A percentile compares a stretch with the other conserved stretches of the same genome.
These are phyloP conservation scores for Trichoderma brevicompactum DNA, from an alignment of 2,329 filamentous ascomycete species.

Conservation along the genomic window DNA sequence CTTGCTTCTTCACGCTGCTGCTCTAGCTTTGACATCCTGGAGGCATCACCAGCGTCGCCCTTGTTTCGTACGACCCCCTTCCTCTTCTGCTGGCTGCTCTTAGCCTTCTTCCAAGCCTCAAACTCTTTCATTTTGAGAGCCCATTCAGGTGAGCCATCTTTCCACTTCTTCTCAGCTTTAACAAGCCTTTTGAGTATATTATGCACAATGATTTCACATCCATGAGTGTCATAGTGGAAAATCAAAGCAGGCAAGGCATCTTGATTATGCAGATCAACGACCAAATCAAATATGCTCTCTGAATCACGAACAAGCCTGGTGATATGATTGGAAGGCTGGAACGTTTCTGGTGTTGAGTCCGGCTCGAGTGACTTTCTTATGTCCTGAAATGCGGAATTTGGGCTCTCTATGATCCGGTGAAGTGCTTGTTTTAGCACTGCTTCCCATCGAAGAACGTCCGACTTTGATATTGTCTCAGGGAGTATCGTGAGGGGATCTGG, in stretches of 20 bases:
- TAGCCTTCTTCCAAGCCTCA: constrained; percentile 37
- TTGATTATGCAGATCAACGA: constrained; percentile 63
- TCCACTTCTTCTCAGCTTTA: constrained; percentile 53
- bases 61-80: not conserved
- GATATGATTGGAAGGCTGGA: not conserved
- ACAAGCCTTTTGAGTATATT: constrained; percentile 56
- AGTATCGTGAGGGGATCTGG: constrained; percentile 38
- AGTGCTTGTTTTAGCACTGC: constrained; percentile 62
- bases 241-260: constrained; percentile 73
- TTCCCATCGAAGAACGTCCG: constrained; percentile 70
- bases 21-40: constrained; percentile 56
- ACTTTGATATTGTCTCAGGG: constrained; percentile 62
- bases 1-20: constrained; percentile 60
- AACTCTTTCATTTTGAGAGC: constrained; percentile 37
- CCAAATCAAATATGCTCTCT: constrained; percentile 52
- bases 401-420: constrained; percentile 62
- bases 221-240: constrained; percentile 74
- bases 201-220: constrained; percentile 64
- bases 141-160: constrained; percentile 51
- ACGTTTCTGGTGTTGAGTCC: not conserved
- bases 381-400: constrained; percentile 47
- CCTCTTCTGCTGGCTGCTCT: constrained; percentile 45
- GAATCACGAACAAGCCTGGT: not conserved
- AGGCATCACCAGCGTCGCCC: not conserved
- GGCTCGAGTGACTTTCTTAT: constrained; percentile 52